These are phyloP conservation scores for Endothia cerciana DNA, from an alignment of 2,329 filamentous ascomycete species.

Conservation along the genomic window DNA sequence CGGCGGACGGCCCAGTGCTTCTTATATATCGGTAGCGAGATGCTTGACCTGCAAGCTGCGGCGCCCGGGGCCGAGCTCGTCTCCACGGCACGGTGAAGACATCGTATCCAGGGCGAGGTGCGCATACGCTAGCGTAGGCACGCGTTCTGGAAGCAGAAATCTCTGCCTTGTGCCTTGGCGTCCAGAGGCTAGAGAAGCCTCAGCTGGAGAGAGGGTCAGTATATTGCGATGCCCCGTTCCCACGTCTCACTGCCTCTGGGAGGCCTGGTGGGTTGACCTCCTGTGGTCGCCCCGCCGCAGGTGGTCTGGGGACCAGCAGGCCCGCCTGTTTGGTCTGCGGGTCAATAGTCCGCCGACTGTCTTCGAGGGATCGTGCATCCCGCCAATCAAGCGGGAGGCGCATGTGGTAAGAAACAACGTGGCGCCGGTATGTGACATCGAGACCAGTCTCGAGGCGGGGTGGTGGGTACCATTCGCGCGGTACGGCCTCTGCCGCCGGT, in stretches of 20 bases:
- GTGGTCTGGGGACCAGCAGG: not conserved
- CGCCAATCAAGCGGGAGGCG: not conserved
- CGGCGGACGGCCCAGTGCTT: not conserved
- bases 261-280: not conserved
- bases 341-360: constrained; percentile 3
- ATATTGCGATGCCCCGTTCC: constrained; percentile 15
- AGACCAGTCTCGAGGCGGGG: constrained; percentile 10
- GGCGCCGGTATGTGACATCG: constrained; percentile 8
- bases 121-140: not conserved
- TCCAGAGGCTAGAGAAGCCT: not conserved
- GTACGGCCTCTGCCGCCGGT: not conserved
- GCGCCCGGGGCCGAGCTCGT: not conserved
- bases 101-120: constrained; percentile 10
- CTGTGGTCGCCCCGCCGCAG: too few species aligned
- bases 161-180: constrained; percentile 1
- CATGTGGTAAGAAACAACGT: not conserved
- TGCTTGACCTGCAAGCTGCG: not conserved
- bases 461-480: not conserved
- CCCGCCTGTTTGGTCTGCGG: not conserved
- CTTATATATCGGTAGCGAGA: not conserved
- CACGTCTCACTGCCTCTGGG: constrained; percentile 1
- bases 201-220: constrained; percentile 10
- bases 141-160: constrained; percentile 1
- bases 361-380: not conserved
- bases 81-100: not conserved